Evolutionary conservation across 768 basidiomycete genomes (phyloP), one percentile per base, ranked within the genome.

Genomic region (Suillus subluteus): DNA sequence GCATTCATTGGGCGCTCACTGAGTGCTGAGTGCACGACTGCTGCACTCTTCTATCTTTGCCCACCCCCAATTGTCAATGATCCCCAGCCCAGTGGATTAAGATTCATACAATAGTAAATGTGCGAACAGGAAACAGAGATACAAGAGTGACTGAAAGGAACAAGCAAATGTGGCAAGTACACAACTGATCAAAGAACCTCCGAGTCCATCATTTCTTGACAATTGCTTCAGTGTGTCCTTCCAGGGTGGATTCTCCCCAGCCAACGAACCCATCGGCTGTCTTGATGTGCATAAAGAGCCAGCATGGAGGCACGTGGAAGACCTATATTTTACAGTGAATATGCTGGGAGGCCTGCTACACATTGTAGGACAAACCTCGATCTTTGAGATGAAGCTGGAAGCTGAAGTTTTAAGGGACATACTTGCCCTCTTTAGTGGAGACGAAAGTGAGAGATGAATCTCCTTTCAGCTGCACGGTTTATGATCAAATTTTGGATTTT

Each of bases 181-280:
- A n/a, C n/a, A n/a, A n/a, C n/a, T n/a, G n/a, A n/a, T n/a, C n/a
- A n/a, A n/a, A n/a, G n/a, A n/a, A n/a, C n/a, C n/a, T n/a, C n/a
- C n/a, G n/a, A n/a, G n/a, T n/a, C n/a, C n/a, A n/a, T n/a, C n/a
- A n/a, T n/a, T n/a, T n/a, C n/a, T n/a, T n/a, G n/a, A n/a, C 88
- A 23, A 92, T 82, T 13, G 91, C 89, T 75, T 92, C 89, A 6
- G 88, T 88, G 73, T 91, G 90, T 13, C 81, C 85, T 74, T 91
- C 91, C 2, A 92, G 83, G 0, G 90, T 91, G 35, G 82, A 87
- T 74, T 91, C 91, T 13, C 91, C 91, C 89, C 91, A 92, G 40
- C 91, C 90, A 37, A 91, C 82, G 32, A 87, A 74, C 0, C 87
- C 88, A 54, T 86, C 83, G 6, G 81, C 80, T 1, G 88, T 90